Conservation (phyloP, 116 monocot genomes). For the Thalassia testudinum region DNA sequence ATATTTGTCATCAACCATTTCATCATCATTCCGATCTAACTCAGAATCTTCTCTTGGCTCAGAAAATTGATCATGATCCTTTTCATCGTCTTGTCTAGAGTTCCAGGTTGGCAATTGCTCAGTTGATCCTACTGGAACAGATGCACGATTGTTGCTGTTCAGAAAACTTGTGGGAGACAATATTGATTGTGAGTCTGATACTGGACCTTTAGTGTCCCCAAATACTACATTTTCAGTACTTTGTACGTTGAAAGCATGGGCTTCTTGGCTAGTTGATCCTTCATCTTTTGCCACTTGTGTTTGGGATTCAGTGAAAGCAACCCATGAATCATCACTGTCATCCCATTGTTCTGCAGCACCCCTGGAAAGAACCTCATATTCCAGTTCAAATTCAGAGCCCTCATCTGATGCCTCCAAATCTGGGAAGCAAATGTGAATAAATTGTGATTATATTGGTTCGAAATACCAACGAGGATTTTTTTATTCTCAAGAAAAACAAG, state of each 20-base stretch:
- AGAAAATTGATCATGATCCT: constrained; percentile 2
- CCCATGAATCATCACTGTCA: constrained; percentile 11
- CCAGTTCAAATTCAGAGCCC: constrained; percentile 69
- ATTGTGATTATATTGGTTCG: too few species aligned
- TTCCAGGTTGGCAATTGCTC: not conserved
- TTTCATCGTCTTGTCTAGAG: constrained; percentile 2
- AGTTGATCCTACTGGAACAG: too few species aligned
- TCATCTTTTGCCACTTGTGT: not conserved
- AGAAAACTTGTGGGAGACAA: too few species aligned
- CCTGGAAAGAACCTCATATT: constrained; percentile 71
- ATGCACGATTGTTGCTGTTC: too few species aligned
- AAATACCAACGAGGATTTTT: too few species aligned
- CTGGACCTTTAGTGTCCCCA: too few species aligned
- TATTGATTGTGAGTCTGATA: too few species aligned
- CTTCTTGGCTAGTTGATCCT: constrained; percentile 4
- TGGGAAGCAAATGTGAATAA: too few species aligned
- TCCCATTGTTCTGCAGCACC: constrained; percentile 54
- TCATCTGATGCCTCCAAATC: constrained; percentile 55
- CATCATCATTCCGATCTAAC: too few species aligned
- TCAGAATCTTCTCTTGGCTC: not conserved
- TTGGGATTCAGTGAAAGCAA: constrained; percentile 5
- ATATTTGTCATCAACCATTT: constrained; percentile 14
- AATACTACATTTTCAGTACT: too few species aligned
- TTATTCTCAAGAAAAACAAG: too few species aligned
- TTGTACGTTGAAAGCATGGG: not conserved